These are phyloP conservation scores for Curvularia verruculosa DNA, from an alignment of 2,329 filamentous ascomycete genomes.

Conservation along the genomic window DNA sequence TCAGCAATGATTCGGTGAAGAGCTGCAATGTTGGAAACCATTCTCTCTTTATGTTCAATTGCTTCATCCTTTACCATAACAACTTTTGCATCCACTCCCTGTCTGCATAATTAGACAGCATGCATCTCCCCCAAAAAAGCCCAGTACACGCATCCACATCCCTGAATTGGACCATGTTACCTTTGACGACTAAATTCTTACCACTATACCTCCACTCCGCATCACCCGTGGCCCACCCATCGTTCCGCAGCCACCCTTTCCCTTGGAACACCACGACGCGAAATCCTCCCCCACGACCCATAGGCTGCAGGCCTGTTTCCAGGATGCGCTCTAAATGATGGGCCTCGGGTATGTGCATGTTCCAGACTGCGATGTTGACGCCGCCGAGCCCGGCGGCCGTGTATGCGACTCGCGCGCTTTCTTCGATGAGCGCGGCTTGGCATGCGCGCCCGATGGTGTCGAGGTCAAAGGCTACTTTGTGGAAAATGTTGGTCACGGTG, in stretches of 20 bases:
- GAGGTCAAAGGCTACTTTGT: constrained; percentile 14
- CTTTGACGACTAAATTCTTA: neutral
- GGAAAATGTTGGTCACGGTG: neutral
- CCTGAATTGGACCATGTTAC: neutral
- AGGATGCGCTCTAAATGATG: constrained; percentile 13
- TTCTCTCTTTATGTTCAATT: neutral
- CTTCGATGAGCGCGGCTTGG: constrained; percentile 5
- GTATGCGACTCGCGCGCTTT: constrained; percentile 4
- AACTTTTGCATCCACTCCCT: neutral
- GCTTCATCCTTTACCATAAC: neutral
- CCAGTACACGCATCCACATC: neutral
- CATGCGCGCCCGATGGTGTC: constrained; percentile 10
- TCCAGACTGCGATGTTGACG: constrained; percentile 14
- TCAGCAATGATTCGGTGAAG: neutral
- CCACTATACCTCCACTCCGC: constrained; percentile 2
- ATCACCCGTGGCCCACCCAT: neutral
- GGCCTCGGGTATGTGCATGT: constrained; percentile 16
- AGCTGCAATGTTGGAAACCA: neutral
- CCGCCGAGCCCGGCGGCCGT: neutral
- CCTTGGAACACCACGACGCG: constrained; percentile 8
- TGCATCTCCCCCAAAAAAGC: neutral
- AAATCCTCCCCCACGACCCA: constrained; percentile 8
- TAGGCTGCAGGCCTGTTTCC: constrained; percentile 5
- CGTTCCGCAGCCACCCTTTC: constrained; percentile 2
- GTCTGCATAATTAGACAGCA: neutral